These are phyloP conservation scores for Amphichorda felina DNA, from an alignment of 2,329 filamentous ascomycete species.

Conservation along the genomic window DNA sequence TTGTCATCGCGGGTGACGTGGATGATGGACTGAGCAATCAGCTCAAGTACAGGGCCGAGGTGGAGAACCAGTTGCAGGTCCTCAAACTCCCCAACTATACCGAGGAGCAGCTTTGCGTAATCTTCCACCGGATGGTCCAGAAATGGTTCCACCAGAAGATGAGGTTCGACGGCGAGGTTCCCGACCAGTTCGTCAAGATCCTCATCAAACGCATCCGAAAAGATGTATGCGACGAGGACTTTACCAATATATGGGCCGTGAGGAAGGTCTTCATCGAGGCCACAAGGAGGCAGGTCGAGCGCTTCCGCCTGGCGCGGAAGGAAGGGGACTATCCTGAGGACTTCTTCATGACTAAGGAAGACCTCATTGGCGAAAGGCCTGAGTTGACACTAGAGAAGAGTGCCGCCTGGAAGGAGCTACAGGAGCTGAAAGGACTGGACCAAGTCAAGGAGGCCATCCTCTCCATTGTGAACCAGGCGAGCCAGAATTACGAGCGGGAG, in stretches of 20 bases:
- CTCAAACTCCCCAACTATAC: slow-evolving; percentile 5
- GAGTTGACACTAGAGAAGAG: slow-evolving; percentile 28
- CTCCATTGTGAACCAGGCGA: slow-evolving; percentile 34
- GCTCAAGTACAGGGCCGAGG: slow-evolving; percentile 4
- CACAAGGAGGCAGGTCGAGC: slow-evolving; percentile 2
- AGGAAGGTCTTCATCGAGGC: slow-evolving; percentile 4
- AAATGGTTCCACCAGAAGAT: slow-evolving; percentile 5
- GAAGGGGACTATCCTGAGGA: slow-evolving; percentile 27
- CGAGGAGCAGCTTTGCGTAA: slow-evolving; percentile 2
- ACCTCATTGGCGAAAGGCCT: slow-evolving; percentile 47
- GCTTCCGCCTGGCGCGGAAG: slow-evolving; percentile 2
- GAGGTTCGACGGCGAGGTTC: slow-evolving; percentile 3
- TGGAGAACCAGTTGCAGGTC: slow-evolving; percentile 13
- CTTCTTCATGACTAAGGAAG: slow-evolving; percentile 36
- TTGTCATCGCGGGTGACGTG: slow-evolving; percentile 15
- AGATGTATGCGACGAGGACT: slow-evolving; percentile 16
- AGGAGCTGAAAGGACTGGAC: slow-evolving; percentile 38
- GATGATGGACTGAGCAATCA: slow-evolving; percentile 8
- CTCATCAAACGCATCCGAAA: slow-evolving; percentile 37
- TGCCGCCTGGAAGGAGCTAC: slow-evolving; percentile 37
- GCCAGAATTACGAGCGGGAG: slow-evolving; percentile 44
- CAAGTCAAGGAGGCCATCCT: slow-evolving; percentile 40
- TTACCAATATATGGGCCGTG: slow-evolving; percentile 5
- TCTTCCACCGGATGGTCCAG: slow-evolving; percentile 4
- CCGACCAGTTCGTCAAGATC: slow-evolving; percentile 3